Base-by-base conservation (phyloP, 345 rosid genomes). In the Populus deltoides region DNA sequence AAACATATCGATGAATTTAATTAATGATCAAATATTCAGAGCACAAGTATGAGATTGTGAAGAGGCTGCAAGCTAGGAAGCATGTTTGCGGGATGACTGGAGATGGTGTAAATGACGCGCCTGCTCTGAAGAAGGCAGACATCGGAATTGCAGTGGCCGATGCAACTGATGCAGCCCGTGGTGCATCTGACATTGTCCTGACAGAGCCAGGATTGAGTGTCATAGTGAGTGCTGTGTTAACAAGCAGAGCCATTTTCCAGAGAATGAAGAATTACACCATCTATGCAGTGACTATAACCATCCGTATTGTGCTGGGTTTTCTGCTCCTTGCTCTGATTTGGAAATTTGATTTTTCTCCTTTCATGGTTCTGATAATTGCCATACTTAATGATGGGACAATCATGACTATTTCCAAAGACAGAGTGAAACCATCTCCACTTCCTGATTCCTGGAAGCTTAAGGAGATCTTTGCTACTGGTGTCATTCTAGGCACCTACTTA, bases 21-120 rank as follows among this genome's bases (percentile, higher is more conserved):
- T 77, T 36, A 16, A 70, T 74, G 65, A 15, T 36, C 57, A 72
- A 45, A 4, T 47, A 67, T 77, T 36, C 77, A 91, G 98, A 94
- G 85, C 98, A 94, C 87, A 94, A 94, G 79, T 94, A 93, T 63
- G 97, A 93, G 90, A 94, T 94, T 65, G 98, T 94, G 76, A 92
- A 86, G 90, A 89, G 90, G 83, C 90, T 95, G 35, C 98, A 95
- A 77, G 91, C 85, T 8, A 89, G 83, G 91, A 93, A 95, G 71
- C 98, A 95, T 78, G 93, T 95, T 20, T 93, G 98, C 70, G 99
- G 99, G 55, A 95, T 95, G 97, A 95, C 98, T 25, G 99, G 99
- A 79, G 97, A 95, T 76, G 97, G 99, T 38, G 99, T 95, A 75
- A 95, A 95, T 81, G 98, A 94, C 85, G 98, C 98, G 3, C 97